Evolutionary conservation across 768 basidiomycete species (phyloP).

Genomic region (Atractiella rhizophila): DNA sequence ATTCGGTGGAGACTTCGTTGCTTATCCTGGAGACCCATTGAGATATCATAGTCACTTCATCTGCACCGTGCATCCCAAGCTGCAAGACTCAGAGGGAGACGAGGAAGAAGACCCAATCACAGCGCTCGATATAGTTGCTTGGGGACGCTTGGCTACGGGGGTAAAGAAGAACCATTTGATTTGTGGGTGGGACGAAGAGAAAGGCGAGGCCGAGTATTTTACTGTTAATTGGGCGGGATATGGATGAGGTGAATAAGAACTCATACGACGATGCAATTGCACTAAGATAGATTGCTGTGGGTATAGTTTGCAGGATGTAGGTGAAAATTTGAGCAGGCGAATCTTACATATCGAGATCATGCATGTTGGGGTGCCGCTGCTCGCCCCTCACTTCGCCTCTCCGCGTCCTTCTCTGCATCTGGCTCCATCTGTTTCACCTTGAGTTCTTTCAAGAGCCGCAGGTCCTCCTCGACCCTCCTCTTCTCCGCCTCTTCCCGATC

Average conservation of each 20-base stretch:
- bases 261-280: too few relatives aligned
- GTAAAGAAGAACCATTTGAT: constrained; percentile 89
- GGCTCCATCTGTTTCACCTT: constrained; percentile 3
- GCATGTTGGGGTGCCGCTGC: too few relatives aligned
- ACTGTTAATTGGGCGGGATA: constrained; percentile 25
- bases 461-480: constrained; percentile 6
- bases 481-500: constrained; percentile 7
- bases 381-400: too few relatives aligned
- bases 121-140: constrained; percentile 87
- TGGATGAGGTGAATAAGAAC: constrained; percentile 17
- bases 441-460: constrained; percentile 9
- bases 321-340: too few relatives aligned
- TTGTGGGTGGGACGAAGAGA: constrained; percentile 53
- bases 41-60: constrained; percentile 94
- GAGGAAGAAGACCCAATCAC: constrained; percentile 31
- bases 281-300: too few relatives aligned
- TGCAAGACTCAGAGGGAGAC: too few relatives aligned
- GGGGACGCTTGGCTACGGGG: constrained; percentile 80
- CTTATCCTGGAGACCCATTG: constrained; percentile 88
- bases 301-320: too few relatives aligned
- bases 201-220: constrained; percentile 19
- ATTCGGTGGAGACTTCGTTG: constrained; percentile 87
- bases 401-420: not conserved
- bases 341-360: too few relatives aligned
- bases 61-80: constrained; percentile 49